Base-by-base conservation (phyloP, 371 early-diverging fungal genomes). In the Dinochytrium kinnereticum region DNA sequence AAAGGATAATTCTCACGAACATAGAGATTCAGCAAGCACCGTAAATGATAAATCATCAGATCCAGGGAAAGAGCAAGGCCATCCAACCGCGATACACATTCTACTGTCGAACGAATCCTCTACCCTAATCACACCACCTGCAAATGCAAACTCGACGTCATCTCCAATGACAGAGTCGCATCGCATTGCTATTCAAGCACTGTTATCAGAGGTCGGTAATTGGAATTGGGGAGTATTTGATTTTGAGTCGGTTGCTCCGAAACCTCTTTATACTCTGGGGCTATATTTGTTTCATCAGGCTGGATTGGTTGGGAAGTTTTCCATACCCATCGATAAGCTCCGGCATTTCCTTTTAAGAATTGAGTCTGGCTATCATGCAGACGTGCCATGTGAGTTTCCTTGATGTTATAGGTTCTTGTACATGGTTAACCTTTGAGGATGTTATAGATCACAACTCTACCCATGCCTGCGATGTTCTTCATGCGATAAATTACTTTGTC, bases 401-500 rank as follows among this genome's bases (percentile, higher is more conserved):
- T 59, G 1, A 13, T 30, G 13, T 21, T 26, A n/a, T 40, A 30
- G 2, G 10, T 19, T 40, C 44, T 37, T 10, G 15, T 2, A n/a
- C 3, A 0, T 64, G n/a, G 21, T 38, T 30, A 28, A 67, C 0
- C n/a, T 30, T 53, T n/a, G 10, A 21, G 5, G 40, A n/a, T 34
- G 15, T 59, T 34, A 17, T 61, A 76, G 76, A 86, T 72, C 87
- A 86, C 74, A 85, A 84, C 59, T 64, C 83, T 1, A 67, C 76
- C 19, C 87, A 86, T 70, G 87, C 86, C 1, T 82, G 84, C 13
- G 87, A 86, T 65, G 86, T 86, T 21, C 40, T 76, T 19, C 81
- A 82, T 17, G 75, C 77, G 21, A 74, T 80, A 30, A 59, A 81
- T 64, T 84, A 70, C 67, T 84, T 78, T 65, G 10, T 84, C 33